Evolutionary conservation across 495 filamentous ascomycete genomes (phyloP).

Genomic region (Trichocladium uniseriatum): DNA sequence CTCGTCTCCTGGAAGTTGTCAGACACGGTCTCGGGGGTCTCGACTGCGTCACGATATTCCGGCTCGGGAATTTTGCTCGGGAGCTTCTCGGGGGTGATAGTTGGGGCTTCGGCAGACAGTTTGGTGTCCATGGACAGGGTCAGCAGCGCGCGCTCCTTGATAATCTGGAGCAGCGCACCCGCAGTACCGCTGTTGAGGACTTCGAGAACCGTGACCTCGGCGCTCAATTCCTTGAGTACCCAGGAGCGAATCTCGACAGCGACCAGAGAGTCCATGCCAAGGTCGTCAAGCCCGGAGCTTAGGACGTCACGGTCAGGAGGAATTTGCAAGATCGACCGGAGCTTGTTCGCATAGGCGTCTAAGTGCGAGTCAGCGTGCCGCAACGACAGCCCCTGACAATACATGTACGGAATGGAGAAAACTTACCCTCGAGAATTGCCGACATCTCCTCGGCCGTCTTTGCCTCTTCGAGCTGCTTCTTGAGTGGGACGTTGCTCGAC

Average conservation of each 20-base stretch:
- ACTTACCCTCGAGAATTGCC: background rate
- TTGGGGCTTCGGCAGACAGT: no score
- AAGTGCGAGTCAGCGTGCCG: background rate
- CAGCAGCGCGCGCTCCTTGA: slow-evolving; percentile 1
- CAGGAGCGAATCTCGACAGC: slow-evolving; percentile 37
- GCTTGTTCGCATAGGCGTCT: slow-evolving; percentile 2
- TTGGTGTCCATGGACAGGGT: background rate
- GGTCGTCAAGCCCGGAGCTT: slow-evolving; percentile 7
- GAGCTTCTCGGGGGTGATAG: no score
- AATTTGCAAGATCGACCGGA: slow-evolving; percentile 7
- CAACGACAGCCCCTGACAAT: background rate
- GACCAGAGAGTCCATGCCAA: slow-evolving; percentile 39
- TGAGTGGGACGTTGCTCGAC: background rate
- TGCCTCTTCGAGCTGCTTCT: background rate
- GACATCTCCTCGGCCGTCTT: slow-evolving; percentile 1
- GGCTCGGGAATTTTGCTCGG: no score
- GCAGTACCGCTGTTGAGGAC: slow-evolving; percentile 35
- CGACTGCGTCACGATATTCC: no score
- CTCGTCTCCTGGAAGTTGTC: background rate
- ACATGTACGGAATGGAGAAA: background rate
- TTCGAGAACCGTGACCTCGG: slow-evolving; percentile 41
- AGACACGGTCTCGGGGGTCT: background rate
- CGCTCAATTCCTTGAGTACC: slow-evolving; percentile 35
- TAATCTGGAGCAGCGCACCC: slow-evolving; percentile 15
- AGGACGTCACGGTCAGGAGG: background rate